A percentile compares a stretch with the other conserved stretches of the same genome.
phyloP scores from a whole-genome alignment of 2,329 filamentous ascomycete species.

The Penicillium sp. region DNA sequence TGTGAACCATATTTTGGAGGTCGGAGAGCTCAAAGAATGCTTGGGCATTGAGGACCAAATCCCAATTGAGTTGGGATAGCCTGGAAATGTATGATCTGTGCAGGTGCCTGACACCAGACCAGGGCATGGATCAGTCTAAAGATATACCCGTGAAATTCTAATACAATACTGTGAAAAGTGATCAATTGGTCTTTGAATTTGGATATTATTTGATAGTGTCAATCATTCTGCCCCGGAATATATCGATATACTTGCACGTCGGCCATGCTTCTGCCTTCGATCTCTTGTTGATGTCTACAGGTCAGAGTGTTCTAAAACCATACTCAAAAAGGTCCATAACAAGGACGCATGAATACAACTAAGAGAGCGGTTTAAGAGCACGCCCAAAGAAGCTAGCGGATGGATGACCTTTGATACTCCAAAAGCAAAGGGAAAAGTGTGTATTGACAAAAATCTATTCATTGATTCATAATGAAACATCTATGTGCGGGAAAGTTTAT shows the following conservation, averaged over 20 bases:
- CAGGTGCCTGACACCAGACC: not conserved
- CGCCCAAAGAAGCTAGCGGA: not conserved
- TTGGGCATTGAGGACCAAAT: not conserved
- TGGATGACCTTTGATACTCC: not conserved
- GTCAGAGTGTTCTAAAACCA: not conserved
- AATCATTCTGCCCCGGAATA: not conserved
- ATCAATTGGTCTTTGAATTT: not conserved
- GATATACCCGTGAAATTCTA: constrained; percentile 15
- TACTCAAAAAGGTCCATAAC: too few relatives aligned
- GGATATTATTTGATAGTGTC: not conserved
- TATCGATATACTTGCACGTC: not conserved
- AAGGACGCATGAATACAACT: too few relatives aligned
- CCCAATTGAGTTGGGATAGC: not conserved
- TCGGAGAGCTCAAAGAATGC: not conserved
- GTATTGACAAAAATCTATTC: constrained; percentile 19
- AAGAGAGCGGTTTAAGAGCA: not conserved
- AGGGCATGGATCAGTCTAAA: constrained; percentile 1
- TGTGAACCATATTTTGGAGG: not conserved
- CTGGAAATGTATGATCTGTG: not conserved
- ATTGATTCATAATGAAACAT: constrained; percentile 18
- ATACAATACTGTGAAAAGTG: not conserved
- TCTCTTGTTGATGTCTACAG: not conserved
- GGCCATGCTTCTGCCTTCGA: not conserved
- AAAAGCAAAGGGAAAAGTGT: constrained; percentile 5
- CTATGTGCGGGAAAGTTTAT: constrained; percentile 17